Base-by-base conservation (phyloP, 2,329 filamentous ascomycete genomes). In the Aspergillus candidus region DNA sequence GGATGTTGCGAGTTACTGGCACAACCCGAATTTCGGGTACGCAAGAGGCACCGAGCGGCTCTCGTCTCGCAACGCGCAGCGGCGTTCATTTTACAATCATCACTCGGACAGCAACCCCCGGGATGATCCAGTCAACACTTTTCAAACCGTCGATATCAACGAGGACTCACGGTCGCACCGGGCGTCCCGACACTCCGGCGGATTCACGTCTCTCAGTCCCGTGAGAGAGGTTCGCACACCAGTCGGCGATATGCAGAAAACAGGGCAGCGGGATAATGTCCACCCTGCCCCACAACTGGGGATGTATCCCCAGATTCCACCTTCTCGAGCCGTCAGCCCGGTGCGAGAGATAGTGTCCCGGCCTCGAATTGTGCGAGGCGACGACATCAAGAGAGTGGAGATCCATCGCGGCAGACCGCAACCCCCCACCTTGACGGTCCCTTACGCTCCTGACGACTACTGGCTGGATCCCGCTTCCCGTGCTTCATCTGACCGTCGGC, bases 361-460 rank as follows among this genome's bases (percentile, higher is more conserved):
- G 12, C 65, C 61, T 11, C 61, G 61, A n/a, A 58, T 60, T 12
- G 55, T 65, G 12, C 52, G 56, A 8, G 44, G 52, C 10, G 57
- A 65, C 22, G 60, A 64, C 39, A 65, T 65, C 29, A 63, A 58
- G 40, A 51, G 58, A 11, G 56, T 65, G 2, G 49, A 64, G 22
- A 58, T 63, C 14, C 56, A 56, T n/a, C 55, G 51, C 29, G 58
- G 59, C 17, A 58, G 56, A 13, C 58, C 53, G 3, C 54, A 55
- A 31, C 52, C 59, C 10, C 52, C 51, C n/a, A 54, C 52, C 14
- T 43, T 55, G 11, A 49, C 49, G 6, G 51, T 46, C 6, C 56
- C 59, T 6, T 64, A 59, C 41, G 55, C 54, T 11, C 61, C 60
- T 1, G 58, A 63, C 10, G 59, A 62, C 45, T 49, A 58, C 39